These are phyloP conservation scores for Ustilago xerochloae DNA, from an alignment of 1,284 basidiomycete genomes.

Conservation along the genomic window DNA sequence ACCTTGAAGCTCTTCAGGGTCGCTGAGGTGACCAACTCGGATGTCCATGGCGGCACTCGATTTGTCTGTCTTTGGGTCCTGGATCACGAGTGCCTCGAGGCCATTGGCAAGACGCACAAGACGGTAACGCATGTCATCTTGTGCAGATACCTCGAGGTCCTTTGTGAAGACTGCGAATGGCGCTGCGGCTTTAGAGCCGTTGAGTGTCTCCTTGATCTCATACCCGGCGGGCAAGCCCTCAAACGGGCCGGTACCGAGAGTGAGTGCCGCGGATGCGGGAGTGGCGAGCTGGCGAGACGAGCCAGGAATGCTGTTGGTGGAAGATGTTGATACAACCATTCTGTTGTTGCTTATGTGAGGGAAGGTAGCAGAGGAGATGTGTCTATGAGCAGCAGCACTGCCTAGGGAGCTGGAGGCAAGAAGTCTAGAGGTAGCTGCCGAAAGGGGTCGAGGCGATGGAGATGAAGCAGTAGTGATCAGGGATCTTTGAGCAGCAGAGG, in stretches of 20 bases:
- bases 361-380: constrained; percentile 16
- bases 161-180: constrained; percentile 60
- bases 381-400: constrained; percentile 1
- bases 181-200: constrained; percentile 38
- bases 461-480: constrained; percentile 1
- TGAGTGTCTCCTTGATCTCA: constrained; percentile 45
- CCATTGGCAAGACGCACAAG: constrained; percentile 88
- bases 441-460: not conserved
- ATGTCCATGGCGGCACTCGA: constrained; percentile 95
- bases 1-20: constrained; percentile 77
- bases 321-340: constrained; percentile 15
- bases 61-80: constrained; percentile 90
- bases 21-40: constrained; percentile 90
- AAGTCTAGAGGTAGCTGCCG: not conserved
- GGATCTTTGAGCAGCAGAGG: constrained; percentile 13
- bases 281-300: constrained; percentile 46
- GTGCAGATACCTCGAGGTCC: constrained; percentile 46
- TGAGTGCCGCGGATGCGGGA: constrained; percentile 33
- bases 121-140: constrained; percentile 68
- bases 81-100: constrained; percentile 84
- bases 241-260: constrained; percentile 31
- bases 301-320: constrained; percentile 23
- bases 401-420: not conserved
- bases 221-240: constrained; percentile 44
- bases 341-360: constrained; percentile 1